phyloP scores from a whole-genome alignment of 805 yeast genomes.

The Debaryomyces prosopidis region DNA sequence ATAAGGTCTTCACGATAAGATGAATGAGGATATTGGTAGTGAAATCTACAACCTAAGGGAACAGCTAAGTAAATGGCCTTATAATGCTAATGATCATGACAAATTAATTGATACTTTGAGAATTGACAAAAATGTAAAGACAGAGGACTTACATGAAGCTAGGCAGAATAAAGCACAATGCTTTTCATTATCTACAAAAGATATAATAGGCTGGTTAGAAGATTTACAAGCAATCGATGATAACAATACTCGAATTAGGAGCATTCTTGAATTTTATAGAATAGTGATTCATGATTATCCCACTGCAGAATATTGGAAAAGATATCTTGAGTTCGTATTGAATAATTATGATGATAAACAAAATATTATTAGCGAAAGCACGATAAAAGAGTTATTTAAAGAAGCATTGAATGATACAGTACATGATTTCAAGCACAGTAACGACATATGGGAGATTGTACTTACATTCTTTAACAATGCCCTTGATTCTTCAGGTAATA shows the following conservation, averaged over 20 bases:
- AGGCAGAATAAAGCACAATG: conserved; percentile 9
- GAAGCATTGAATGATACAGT: conserved; percentile 21
- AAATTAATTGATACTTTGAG: conserved; percentile 13
- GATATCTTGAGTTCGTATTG: conserved; percentile 16
- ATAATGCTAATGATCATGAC: conserved; percentile 13
- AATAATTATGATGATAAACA: conserved; percentile 2
- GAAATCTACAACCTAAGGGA: conserved; percentile 9
- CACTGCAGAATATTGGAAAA: conserved; percentile 18
- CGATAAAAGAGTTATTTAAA: conserved; percentile 12
- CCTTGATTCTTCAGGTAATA: conserved; percentile 4
- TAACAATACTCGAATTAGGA: conserved; percentile 3
- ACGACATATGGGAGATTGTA: conserved; percentile 20
- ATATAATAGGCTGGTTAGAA: conserved; percentile 17
- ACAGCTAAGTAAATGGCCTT: conserved; percentile 13
- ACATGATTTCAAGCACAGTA: conserved; percentile 23
- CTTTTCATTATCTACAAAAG: conserved; percentile 10
- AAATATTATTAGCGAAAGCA: conserved; percentile 2
- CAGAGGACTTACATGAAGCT: conserved; percentile 7
- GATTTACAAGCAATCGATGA: conserved; percentile 15
- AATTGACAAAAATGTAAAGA: conserved; percentile 2
- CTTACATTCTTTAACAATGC: conserved; percentile 5
- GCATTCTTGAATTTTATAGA: conserved; percentile 14
- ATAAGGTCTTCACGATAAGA: not conserved
- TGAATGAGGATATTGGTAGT: conserved; percentile 4
- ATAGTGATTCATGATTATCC: conserved; percentile 19